These are phyloP conservation scores for Leccinum subgranulosum DNA, from an alignment of 768 basidiomycete species.

Conservation along the genomic window DNA sequence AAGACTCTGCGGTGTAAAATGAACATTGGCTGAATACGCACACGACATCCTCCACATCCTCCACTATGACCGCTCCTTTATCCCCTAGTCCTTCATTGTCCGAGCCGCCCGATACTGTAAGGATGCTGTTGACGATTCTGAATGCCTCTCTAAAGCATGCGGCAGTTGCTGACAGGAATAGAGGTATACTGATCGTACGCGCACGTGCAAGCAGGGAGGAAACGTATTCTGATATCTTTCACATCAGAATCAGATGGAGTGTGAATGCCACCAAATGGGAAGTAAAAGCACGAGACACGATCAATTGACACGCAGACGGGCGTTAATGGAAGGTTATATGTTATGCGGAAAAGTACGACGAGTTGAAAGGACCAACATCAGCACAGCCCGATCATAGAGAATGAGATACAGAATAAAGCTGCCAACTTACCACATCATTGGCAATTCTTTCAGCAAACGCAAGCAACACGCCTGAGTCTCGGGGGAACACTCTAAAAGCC, in stretches of 20 bases:
- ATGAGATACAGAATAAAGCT: constrained; percentile 1
- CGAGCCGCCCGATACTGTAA: constrained; percentile 45
- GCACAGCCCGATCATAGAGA: not conserved
- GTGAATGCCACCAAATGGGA: not conserved
- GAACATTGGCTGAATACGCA: constrained; percentile 36
- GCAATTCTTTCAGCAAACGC: constrained; percentile 84
- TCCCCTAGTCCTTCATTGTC: constrained; percentile 2
- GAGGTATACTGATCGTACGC: constrained; percentile 64
- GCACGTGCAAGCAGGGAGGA: constrained; percentile 72
- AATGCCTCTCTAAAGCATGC: constrained; percentile 89
- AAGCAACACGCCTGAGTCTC: constrained; percentile 69
- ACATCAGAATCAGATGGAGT: not conserved
- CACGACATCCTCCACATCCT: constrained; percentile 80
- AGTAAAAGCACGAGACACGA: not conserved
- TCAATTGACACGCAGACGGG: not conserved
- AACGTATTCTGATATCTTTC: constrained; percentile 84
- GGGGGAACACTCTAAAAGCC: constrained; percentile 86
- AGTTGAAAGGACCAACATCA: not conserved
- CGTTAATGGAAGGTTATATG: not conserved
- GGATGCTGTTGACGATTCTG: constrained; percentile 76
- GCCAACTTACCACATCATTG: constrained; percentile 66
- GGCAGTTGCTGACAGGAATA: constrained; percentile 81
- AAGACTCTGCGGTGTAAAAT: not conserved
- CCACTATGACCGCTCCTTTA: constrained; percentile 37
- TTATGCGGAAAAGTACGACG: not conserved